Percentiles rank a stretch among this genome's conserved stretches.
Evolutionary conservation across 129 eudicot species (phyloP).

Genomic region (Artemisia argyi): DNA sequence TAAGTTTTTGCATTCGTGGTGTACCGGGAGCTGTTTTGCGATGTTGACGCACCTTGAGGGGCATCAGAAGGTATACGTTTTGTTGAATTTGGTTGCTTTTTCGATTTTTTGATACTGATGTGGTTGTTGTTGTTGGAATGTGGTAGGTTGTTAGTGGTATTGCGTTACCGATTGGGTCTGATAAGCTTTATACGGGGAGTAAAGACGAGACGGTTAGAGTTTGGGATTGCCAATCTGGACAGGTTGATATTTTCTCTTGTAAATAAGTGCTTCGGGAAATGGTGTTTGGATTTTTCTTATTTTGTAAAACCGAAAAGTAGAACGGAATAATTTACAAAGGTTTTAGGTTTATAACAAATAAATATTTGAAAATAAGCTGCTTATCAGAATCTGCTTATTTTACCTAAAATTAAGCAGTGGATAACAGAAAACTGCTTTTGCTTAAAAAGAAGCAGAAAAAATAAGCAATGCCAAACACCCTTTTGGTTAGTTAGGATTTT

Average conservation of each 20-base stretch:
- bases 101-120: neutral
- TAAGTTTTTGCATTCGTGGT: constrained; percentile 71
- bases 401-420: too few species aligned
- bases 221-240: constrained; percentile 99
- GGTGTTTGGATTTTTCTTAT: too few species aligned
- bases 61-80: constrained; percentile 53
- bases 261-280: too few species aligned
- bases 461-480: too few species aligned
- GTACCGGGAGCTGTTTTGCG: constrained; percentile 54
- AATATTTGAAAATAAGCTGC: too few species aligned
- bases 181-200: constrained; percentile 92
- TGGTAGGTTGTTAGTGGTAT: constrained; percentile 82
- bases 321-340: too few species aligned
- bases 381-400: too few species aligned
- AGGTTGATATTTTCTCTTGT: constrained; percentile 44
- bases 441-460: too few species aligned
- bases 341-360: too few species aligned
- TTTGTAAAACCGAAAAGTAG: too few species aligned
- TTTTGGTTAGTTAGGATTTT: neutral
- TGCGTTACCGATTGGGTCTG: constrained; percentile 76
- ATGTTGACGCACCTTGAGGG: constrained; percentile 80
- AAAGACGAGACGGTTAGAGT: constrained; percentile 82
- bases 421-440: too few species aligned
- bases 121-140: constrained; percentile 1
- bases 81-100: neutral